A percentile compares a stretch with the other conserved stretches of the same genome.
These are phyloP conservation scores for Tulasnella calospora DNA, from an alignment of 768 basidiomycete genomes.

Conservation along the genomic window DNA sequence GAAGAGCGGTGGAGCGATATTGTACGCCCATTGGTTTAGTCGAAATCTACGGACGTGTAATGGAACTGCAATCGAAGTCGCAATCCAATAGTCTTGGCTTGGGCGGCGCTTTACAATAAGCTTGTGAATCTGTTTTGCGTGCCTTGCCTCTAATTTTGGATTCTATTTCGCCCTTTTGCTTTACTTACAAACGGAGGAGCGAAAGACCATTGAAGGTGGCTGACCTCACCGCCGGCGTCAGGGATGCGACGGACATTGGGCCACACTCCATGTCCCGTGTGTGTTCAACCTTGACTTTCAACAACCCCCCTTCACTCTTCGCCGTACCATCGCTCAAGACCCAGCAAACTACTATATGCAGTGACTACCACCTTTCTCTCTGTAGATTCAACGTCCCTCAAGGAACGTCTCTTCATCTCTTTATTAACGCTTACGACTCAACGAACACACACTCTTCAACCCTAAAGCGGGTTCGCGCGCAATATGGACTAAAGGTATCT, in stretches of 20 bases:
- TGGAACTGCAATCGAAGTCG: too few species aligned
- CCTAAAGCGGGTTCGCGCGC: neutral
- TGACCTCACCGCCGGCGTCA: neutral
- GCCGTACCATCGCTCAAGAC: neutral
- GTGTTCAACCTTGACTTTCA: slow-evolving; percentile 5
- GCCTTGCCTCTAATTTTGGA: too few species aligned
- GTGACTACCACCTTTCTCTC: neutral
- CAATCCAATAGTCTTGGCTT: too few species aligned
- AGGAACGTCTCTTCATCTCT: neutral
- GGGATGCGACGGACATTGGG: neutral
- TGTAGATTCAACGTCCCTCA: neutral
- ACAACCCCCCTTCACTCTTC: neutral
- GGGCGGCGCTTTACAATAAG: too few species aligned
- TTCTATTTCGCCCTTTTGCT: too few species aligned
- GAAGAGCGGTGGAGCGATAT: too few species aligned
- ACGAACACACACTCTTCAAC: neutral
- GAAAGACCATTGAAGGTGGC: too few species aligned
- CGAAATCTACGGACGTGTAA: too few species aligned
- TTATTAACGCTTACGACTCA: neutral
- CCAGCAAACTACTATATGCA: neutral
- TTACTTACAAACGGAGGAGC: too few species aligned
- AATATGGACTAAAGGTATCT: slow-evolving; percentile 5
- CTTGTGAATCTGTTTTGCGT: too few species aligned
- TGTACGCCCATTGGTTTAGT: too few species aligned
- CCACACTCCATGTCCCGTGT: slow-evolving; percentile 1